Conservation (phyloP, 768 basidiomycete genomes). For the Rhodocollybia butyracea region DNA sequence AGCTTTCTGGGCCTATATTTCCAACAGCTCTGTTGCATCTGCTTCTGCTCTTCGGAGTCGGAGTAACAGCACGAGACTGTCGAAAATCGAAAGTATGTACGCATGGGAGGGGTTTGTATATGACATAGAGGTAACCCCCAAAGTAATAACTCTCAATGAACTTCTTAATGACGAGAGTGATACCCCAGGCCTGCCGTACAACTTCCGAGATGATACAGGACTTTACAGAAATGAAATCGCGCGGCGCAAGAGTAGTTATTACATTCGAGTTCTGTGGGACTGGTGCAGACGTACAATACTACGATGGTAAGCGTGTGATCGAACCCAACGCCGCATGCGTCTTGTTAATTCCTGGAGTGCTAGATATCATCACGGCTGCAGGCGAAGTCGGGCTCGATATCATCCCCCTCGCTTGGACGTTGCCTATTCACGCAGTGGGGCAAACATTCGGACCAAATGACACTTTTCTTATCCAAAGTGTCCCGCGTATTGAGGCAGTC, state of each 20-base stretch:
- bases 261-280: slow-evolving; percentile 15
- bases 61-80: too few species aligned
- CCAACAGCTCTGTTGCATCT: too few species aligned
- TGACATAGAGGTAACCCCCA: slow-evolving; percentile 9
- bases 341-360: not conserved
- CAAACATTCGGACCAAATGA: slow-evolving; percentile 14
- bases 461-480: slow-evolving; percentile 14
- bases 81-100: slow-evolving; percentile 13
- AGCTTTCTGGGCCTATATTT: too few species aligned
- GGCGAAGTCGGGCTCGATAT: slow-evolving; percentile 11
- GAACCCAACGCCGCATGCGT: not conserved
- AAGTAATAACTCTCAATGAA: not conserved
- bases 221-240: slow-evolving; percentile 11
- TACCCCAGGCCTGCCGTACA: slow-evolving; percentile 9
- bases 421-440: slow-evolving; percentile 13
- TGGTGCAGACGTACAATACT: slow-evolving; percentile 13
- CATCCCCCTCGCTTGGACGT: slow-evolving; percentile 14
- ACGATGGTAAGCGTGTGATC: slow-evolving; percentile 9
- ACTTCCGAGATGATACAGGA: slow-evolving; percentile 12
- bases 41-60: too few species aligned
- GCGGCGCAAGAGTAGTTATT: slow-evolving; percentile 14
- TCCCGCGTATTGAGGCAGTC: slow-evolving; percentile 14
- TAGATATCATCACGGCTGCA: slow-evolving; percentile 12
- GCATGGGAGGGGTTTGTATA: slow-evolving; percentile 17
- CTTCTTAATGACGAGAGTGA: not conserved